Evolutionary conservation across 139 green algal species (phyloP), one percentile per base, ranked within the genome.

Genomic region (Haematococcus lacustris): DNA sequence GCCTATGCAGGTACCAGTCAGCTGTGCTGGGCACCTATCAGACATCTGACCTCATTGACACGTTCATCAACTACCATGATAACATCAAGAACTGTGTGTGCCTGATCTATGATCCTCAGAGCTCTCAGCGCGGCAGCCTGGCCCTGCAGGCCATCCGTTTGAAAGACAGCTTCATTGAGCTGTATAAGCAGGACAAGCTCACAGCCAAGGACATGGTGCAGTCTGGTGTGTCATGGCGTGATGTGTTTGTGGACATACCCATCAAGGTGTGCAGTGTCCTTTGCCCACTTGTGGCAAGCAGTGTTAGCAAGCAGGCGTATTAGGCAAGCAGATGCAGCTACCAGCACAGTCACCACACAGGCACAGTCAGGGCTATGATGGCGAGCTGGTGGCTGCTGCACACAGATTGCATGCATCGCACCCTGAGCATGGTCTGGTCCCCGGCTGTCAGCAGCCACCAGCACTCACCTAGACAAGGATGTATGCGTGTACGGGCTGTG

Each of bases 41-140:
- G 67, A 97, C 93, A 28, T 73, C 94, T 59, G 96, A 99, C 76
- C 86, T 99, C 28, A 94, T 99, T 71, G 91, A 98, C 73, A 98
- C 93, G 0, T 99, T 99, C 78, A 77, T 97, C n/a, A 95, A 89
- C 80, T 99, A 98, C 83, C 81, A 95, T 74, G 94, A 98, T 81
- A 93, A 81, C 83, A 97, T 99, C 73, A 97, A 86, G 66, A 90
- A 90, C 80, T 90, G 96, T 73, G 91, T 99, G 9, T 97, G 91
- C 84, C 88, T 99, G 38, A 83, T 98, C 33, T 98, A 97, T 79
- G 96, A 99, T 85, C 83, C 90, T 1, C 81, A 90, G 63, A 63
- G 78, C 69, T 70, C 65, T 37, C 43, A 68, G 28, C 76, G 83
- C 28, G 84, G 83, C 0, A 70, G 57, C 26, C 74, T 97, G 17